Evolutionary conservation across 306 rosid genomes (phyloP).

Genomic region (Casuarina cunninghamiana): DNA sequence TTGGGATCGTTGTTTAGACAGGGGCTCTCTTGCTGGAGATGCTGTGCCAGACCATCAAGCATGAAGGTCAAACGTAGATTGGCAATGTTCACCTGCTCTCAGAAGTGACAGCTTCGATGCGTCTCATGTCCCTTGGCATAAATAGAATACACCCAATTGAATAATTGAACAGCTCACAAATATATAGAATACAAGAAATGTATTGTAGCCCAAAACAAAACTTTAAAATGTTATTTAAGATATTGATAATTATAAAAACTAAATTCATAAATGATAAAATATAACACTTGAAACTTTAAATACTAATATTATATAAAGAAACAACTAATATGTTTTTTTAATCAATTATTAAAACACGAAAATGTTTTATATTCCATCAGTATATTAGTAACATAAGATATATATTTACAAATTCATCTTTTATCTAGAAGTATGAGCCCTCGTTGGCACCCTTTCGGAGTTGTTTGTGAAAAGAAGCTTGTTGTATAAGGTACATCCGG

Average conservation of each 20-base stretch:
- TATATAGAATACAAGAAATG: not conserved
- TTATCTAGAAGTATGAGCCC: not conserved
- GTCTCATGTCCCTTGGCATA: no score
- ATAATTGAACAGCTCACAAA: not conserved
- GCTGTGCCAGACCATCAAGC: slow-evolving; percentile 16
- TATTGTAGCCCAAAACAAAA: not conserved
- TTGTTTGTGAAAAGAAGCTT: not conserved
- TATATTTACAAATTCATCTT: no score
- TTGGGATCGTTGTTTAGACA: not conserved
- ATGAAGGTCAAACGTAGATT: not conserved
- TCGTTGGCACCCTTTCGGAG: not conserved
- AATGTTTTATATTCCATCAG: no score
- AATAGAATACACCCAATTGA: not conserved
- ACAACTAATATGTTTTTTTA: no score
- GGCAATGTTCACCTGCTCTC: slow-evolving; percentile 10
- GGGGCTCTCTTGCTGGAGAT: not conserved
- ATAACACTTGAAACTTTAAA: no score
- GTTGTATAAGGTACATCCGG: not conserved
- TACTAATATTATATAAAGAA: no score
- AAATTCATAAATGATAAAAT: no score
- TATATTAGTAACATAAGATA: no score
- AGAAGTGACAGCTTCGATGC: not conserved
- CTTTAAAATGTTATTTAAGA: no score
- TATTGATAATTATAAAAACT: no score
- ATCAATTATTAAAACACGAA: no score